Base-by-base conservation (phyloP, 345 rosid species). In the Aquilaria malaccensis region DNA sequence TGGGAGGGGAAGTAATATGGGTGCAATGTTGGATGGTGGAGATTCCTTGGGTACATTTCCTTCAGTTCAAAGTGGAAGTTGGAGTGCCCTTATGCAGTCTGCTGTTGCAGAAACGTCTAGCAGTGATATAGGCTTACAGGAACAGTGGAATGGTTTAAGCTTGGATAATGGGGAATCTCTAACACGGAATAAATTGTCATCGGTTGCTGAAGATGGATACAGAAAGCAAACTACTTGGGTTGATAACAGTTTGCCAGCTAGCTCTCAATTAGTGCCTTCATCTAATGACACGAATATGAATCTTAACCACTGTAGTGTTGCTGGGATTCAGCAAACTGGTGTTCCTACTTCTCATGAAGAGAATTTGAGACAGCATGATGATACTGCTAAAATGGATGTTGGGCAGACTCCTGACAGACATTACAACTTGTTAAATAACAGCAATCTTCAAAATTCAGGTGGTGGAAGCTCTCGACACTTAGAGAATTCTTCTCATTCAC, bases 61-160 rank as follows among this genome's bases (percentile, higher is more conserved):
- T 65, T 89, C 96, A 33, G 29, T 87, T 70, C 96, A 86, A 65
- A 86, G 92, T 79, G 99, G 99, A 71, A 85, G 95, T 67, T 94
- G 97, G 99, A 90, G 99, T 81, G 97, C 99, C 62, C 99, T 94
- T 63, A 94, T 94, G 99, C 97, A 85, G 68, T 90, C 99, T 69
- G 99, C 97, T 69, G 87, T 94, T 29, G 95, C 93, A 57, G 99
- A 94, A 82, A 77, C 96, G 65, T 80, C 93, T 50, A 79, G 74
- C 46, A 77, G 71, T 58, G 86, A 84, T 53, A 60, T 70, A 14
- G 82, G 79, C 53, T n/a, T 49, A 55, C 84, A 81, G 56, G 95
- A 83, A 68, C 87, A 82, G 70, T 79, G 85, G 88, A 70, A 73
- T 77, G 78, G 83, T 59, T 59, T 71, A 65, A 61, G 68, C 55